phyloP scores from a whole-genome alignment of 805 yeast genomes.

The Cyberlindnera meyerae region DNA sequence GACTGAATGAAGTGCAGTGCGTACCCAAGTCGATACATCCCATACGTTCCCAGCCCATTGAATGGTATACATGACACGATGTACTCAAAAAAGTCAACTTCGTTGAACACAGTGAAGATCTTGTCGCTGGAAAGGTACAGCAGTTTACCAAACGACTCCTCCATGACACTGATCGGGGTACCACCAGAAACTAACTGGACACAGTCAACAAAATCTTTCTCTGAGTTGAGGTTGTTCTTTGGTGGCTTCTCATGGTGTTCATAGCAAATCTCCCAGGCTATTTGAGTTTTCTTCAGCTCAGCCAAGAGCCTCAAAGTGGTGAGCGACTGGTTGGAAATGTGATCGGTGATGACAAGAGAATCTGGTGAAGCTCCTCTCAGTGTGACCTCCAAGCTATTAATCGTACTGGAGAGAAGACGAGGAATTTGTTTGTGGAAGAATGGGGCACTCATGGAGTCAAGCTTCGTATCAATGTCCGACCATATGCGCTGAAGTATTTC shows the following conservation, averaged over 20 bases:
- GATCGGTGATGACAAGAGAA: constrained; percentile 47
- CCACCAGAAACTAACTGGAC: too few relatives aligned
- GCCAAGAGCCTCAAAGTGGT: constrained; percentile 50
- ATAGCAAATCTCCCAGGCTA: constrained; percentile 4
- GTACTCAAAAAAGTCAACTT: constrained; percentile 47
- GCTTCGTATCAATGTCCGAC: constrained; percentile 10
- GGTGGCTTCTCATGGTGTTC: too few relatives aligned
- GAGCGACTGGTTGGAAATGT: constrained; percentile 56
- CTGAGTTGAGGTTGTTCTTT: too few relatives aligned
- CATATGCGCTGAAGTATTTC: constrained; percentile 7
- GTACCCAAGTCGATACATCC: constrained; percentile 45
- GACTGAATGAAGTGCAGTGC: constrained; percentile 50
- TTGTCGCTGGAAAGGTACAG: constrained; percentile 30
- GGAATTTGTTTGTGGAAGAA: constrained; percentile 24
- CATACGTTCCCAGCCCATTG: constrained; percentile 41
- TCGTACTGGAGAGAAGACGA: constrained; percentile 45
- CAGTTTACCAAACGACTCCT: constrained; percentile 30
- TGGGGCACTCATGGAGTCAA: constrained; percentile 32
- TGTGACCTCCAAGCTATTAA: constrained; percentile 61
- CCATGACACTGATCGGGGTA: constrained; percentile 13
- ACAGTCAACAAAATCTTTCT: too few relatives aligned
- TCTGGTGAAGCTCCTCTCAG: constrained; percentile 43
- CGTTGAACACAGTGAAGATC: constrained; percentile 33
- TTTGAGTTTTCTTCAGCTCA: constrained; percentile 29
- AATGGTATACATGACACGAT: constrained; percentile 47